Conservation (phyloP, 1,284 basidiomycete species). For the Chiua sp. region DNA sequence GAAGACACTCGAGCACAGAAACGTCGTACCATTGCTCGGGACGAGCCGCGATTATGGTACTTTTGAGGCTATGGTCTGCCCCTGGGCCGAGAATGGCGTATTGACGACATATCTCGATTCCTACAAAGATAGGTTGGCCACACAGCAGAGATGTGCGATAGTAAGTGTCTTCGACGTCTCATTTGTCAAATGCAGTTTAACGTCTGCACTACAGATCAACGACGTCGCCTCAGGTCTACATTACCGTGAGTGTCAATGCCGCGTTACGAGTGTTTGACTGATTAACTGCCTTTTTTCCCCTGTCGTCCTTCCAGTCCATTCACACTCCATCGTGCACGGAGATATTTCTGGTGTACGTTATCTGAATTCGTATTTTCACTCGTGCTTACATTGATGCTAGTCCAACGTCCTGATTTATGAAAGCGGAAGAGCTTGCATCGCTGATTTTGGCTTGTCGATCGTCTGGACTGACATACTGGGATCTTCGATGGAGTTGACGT, state of each 20-base stretch:
- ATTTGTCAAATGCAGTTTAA: background rate
- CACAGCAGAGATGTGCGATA: constrained; percentile 17
- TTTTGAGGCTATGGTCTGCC: constrained; percentile 30
- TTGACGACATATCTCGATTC: constrained; percentile 22
- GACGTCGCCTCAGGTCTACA: constrained; percentile 27
- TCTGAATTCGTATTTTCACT: background rate
- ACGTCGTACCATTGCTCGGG: constrained; percentile 31
- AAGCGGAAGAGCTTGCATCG: constrained; percentile 28
- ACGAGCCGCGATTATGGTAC: constrained; percentile 28
- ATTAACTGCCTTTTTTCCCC: background rate
- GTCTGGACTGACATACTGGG: constrained; percentile 10
- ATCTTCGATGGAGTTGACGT: constrained; percentile 19
- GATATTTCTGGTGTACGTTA: constrained; percentile 36
- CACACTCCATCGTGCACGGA: constrained; percentile 26
- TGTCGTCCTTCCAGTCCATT: constrained; percentile 24
- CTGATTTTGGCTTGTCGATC: constrained; percentile 26
- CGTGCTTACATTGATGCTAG: constrained; percentile 6
- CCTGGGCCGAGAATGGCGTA: constrained; percentile 32
- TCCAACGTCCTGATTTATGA: constrained; percentile 25
- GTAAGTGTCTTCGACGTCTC: constrained; percentile 13
- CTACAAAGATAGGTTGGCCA: constrained; percentile 8
- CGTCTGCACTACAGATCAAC: constrained; percentile 18
- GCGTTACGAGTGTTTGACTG: background rate
- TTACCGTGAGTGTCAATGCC: no score
- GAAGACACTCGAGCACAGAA: constrained; percentile 27